Percentiles rank a stretch among this genome's conserved stretches.
phyloP scores from a whole-genome alignment of 306 rosid species.

The Trifolium pratense region DNA sequence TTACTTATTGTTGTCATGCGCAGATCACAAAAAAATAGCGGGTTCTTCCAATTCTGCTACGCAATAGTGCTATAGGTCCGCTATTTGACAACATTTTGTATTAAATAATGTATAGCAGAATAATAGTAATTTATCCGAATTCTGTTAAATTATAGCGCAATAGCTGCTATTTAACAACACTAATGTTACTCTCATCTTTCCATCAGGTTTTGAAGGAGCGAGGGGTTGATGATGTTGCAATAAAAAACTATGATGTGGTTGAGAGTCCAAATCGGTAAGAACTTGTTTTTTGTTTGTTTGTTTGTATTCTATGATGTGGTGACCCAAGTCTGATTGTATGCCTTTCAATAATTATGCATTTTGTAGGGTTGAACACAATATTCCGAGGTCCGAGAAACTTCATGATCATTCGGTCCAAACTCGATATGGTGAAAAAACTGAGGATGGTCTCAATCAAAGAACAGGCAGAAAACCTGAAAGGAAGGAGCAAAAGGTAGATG shows the following conservation, averaged over 20 bases:
- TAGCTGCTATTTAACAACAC: not conserved
- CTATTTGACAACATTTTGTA: not conserved
- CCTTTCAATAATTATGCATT: slow-evolving; percentile 31
- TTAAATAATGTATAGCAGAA: not conserved
- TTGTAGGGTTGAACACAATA: slow-evolving; percentile 67
- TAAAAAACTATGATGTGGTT: slow-evolving; percentile 55
- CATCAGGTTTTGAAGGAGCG: slow-evolving; percentile 94
- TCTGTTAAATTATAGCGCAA: not conserved
- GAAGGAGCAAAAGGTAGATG: slow-evolving; percentile 68
- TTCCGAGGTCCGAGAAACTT: slow-evolving; percentile 60
- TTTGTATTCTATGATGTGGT: slow-evolving; percentile 20
- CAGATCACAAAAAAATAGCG: not conserved
- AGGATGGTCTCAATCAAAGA: slow-evolving; percentile 65
- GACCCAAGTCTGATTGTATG: slow-evolving; percentile 28
- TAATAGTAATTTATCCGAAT: not conserved
- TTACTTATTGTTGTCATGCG: not conserved
- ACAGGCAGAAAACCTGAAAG: slow-evolving; percentile 65
- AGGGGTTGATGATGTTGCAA: slow-evolving; percentile 70
- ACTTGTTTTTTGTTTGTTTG: slow-evolving; percentile 5
- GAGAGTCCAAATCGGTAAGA: slow-evolving; percentile 73
- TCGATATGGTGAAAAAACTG: slow-evolving; percentile 55
- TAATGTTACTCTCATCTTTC: slow-evolving; percentile 19
- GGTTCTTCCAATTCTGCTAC: not conserved
- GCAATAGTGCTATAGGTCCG: not conserved
- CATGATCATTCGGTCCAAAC: slow-evolving; percentile 51